Conservation (phyloP, 768 basidiomycete genomes). For the Tricholoma hemisulphureum region DNA sequence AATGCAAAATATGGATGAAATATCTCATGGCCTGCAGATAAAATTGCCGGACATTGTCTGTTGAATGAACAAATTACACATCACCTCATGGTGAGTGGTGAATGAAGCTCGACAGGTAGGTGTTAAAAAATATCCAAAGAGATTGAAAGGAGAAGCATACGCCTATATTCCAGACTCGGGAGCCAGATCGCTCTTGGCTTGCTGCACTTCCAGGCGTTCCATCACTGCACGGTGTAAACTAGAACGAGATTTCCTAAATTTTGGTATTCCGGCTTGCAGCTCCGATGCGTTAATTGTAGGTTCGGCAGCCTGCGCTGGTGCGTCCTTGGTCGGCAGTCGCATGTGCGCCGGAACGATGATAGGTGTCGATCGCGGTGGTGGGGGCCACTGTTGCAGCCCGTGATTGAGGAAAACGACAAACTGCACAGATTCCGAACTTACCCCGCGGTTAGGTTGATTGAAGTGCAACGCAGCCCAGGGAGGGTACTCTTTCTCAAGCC, state of each 20-base stretch:
- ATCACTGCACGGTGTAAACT: slow-evolving; percentile 74
- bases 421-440: slow-evolving; percentile 36
- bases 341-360: slow-evolving; percentile 75
- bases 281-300: not conserved
- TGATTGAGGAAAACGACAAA: not conserved
- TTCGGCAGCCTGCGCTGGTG: not conserved
- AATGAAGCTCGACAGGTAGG: too few relatives aligned
- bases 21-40: too few relatives aligned
- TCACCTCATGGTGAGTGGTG: too few relatives aligned
- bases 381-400: slow-evolving; percentile 63
- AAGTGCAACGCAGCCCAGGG: slow-evolving; percentile 90
- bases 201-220: slow-evolving; percentile 72
- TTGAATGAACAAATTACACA: too few relatives aligned
- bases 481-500: slow-evolving; percentile 78
- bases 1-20: too few relatives aligned
- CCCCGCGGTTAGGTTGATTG: slow-evolving; percentile 78
- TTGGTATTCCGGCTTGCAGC: slow-evolving; percentile 15
- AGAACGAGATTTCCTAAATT: slow-evolving; percentile 46
- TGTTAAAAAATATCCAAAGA: too few relatives aligned
- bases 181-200: slow-evolving; percentile 55
- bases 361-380: slow-evolving; percentile 74
- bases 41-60: too few relatives aligned
- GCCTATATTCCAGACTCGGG: not conserved
- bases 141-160: not conserved
- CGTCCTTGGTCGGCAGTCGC: slow-evolving; percentile 2